phyloP scores from a whole-genome alignment of 208 protist genomes.

The Trichomonas vaginalis region DNA sequence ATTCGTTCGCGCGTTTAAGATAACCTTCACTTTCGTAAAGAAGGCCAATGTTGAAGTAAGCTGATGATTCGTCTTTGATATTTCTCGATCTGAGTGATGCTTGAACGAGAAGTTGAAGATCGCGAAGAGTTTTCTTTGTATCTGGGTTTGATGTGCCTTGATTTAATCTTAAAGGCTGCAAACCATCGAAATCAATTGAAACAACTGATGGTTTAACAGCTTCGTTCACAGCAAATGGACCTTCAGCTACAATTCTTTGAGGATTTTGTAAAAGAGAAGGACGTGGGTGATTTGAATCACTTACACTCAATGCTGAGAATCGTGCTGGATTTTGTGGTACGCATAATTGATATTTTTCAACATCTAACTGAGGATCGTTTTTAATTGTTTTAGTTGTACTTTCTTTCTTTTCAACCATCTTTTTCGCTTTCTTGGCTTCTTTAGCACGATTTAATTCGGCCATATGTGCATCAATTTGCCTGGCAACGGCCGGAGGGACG shows the following conservation, averaged over 20 bases:
- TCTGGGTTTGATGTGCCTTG: neutral
- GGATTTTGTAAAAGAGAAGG: neutral
- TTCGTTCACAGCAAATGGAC: neutral
- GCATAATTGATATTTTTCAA: neutral
- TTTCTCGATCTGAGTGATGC: neutral
- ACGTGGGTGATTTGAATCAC: neutral
- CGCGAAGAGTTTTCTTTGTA: neutral
- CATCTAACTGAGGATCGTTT: neutral
- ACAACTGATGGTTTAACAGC: neutral
- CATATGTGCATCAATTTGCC: neutral
- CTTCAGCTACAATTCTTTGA: neutral
- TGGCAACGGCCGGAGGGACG: neutral
- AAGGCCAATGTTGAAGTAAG: slow-evolving; percentile 10
- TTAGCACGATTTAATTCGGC: neutral
- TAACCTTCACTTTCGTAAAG: neutral
- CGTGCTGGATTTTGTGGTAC: neutral
- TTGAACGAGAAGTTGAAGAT: slow-evolving; percentile 7
- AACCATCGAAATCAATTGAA: neutral
- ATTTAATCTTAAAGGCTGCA: neutral
- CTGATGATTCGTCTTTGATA: neutral
- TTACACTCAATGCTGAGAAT: neutral
- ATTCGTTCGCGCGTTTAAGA: neutral
- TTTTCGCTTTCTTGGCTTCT: neutral
- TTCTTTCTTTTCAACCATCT: neutral
- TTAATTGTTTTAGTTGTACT: neutral